Evolutionary conservation across 202 grass and related monocot genomes (phyloP).

Genomic region (Brachypodium distachyon): DNA sequence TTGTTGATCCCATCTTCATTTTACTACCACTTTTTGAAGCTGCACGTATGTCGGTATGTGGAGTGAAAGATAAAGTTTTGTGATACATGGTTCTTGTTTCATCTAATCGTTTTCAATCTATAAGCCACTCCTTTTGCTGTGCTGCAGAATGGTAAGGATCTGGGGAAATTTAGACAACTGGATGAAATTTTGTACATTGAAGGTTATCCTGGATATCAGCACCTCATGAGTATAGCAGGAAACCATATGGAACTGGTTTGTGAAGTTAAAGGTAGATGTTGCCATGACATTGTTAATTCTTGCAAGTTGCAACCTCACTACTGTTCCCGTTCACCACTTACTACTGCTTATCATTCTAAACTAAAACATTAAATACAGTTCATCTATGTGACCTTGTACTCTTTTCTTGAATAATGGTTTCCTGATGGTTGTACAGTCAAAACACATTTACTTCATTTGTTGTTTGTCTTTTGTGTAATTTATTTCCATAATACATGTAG

Average conservation of each 20-base stretch:
- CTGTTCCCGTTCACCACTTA: background rate
- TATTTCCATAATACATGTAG: slow-evolving; percentile 4
- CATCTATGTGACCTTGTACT: background rate
- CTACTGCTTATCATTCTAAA: background rate
- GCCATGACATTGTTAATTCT: background rate
- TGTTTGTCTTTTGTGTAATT: background rate
- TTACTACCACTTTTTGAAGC: slow-evolving; percentile 72
- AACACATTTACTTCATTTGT: background rate
- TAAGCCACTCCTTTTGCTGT: background rate
- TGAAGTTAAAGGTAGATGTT: slow-evolving; percentile 71
- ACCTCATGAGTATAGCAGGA: slow-evolving; percentile 56
- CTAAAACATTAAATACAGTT: background rate
- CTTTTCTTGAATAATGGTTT: background rate
- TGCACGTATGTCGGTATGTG: slow-evolving; percentile 65
- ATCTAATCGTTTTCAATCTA: slow-evolving; percentile 6
- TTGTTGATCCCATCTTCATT: slow-evolving; percentile 75
- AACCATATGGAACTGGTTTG: slow-evolving; percentile 70
- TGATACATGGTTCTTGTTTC: background rate
- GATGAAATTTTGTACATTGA: slow-evolving; percentile 92
- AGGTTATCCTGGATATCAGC: slow-evolving; percentile 86
- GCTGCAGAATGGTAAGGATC: slow-evolving; percentile 60
- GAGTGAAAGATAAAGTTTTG: background rate
- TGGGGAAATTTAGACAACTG: slow-evolving; percentile 80
- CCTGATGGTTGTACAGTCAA: background rate
- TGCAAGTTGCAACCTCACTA: background rate